A percentile compares a stretch with the other conserved stretches of the same genome.
These are phyloP conservation scores for Pythium vanterpoolii DNA, from an alignment of 352 stramenopile genomes.

Conservation along the genomic window DNA sequence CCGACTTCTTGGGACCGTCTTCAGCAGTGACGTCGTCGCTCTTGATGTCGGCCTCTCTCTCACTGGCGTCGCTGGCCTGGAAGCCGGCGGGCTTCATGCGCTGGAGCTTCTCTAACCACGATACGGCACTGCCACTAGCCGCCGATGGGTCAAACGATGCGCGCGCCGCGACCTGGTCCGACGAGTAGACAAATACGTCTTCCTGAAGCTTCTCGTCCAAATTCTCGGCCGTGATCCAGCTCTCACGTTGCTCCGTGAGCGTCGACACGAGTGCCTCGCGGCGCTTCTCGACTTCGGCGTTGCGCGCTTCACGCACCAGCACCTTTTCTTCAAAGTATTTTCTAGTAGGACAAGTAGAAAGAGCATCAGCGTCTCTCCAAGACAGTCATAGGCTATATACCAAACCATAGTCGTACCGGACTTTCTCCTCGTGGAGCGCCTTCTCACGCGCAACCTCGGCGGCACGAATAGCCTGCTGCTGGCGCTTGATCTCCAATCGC, in stretches of 20 bases:
- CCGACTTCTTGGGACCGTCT: slow-evolving; percentile 1
- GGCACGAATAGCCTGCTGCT: slow-evolving; percentile 80
- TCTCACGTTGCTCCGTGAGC: slow-evolving; percentile 55
- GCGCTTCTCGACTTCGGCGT: slow-evolving; percentile 60
- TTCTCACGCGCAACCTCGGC: slow-evolving; percentile 81
- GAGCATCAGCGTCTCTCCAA: too few species aligned
- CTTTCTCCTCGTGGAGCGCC: slow-evolving; percentile 70
- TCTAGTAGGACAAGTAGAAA: slow-evolving; percentile 25
- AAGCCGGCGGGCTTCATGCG: slow-evolving; percentile 78
- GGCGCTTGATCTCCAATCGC: slow-evolving; percentile 83
- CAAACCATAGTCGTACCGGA: slow-evolving; percentile 39
- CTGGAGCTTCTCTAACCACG: slow-evolving; percentile 87
- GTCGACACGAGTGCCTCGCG: slow-evolving; percentile 59
- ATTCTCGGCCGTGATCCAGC: slow-evolving; percentile 76
- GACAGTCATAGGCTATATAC: too few species aligned
- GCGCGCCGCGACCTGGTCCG: slow-evolving; percentile 61
- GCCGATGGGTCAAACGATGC: slow-evolving; percentile 66
- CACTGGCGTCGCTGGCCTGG: slow-evolving; percentile 24
- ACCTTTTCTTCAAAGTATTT: slow-evolving; percentile 82
- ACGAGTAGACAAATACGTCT: slow-evolving; percentile 84
- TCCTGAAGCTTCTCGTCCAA: slow-evolving; percentile 78
- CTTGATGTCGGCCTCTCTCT: slow-evolving; percentile 10
- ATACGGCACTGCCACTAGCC: slow-evolving; percentile 67
- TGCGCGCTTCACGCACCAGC: slow-evolving; percentile 58
- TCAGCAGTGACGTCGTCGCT: neutral